Evolutionary conservation across 441 rosid genomes (phyloP), one percentile per base, ranked within the genome.

Genomic region (Adansonia grandidieri): DNA sequence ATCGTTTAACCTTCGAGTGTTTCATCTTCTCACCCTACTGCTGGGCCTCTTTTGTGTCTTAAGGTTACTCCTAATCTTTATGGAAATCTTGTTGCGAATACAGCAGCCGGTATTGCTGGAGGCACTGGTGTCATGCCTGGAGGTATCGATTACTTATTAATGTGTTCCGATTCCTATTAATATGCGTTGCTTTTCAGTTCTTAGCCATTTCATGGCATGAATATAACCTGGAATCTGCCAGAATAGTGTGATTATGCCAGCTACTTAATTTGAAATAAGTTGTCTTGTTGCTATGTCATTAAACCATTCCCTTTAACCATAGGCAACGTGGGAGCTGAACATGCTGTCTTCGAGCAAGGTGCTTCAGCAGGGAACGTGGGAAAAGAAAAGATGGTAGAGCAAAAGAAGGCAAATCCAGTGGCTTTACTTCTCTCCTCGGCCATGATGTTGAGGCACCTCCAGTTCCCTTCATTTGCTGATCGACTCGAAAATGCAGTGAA

Each of bases 81-180:
- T 20, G 99, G 99, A 24, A 96, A 94, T 86, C 91, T 96, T 9
- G 87, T 96, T 44, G 97, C 97, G 60, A 96, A 94, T 79, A 96
- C 99, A 20, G 98, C 96, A 9, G 99, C 99, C 58, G 98, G 98
- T 83, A 96, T 96, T 82, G 98, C 99, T 84, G 99, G 99, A 78
- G 99, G 99, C 78, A 94, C 98, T 17, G 97, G 99, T 78, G 92
- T 96, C 78, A 96, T 96, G 98, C 98, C 99, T 15, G 99, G 98
- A 96, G 99, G 99, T 96, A 94, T 57, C 22, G 44, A 50, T 32
- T 24, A 63, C 9, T 58, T 44, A n/a, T 45, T 67, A 71, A 8
- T 45, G 24, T 22, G 24, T 71, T 62, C 13, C 15, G 15, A 40
- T 45, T 53, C 70, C 3, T n/a, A 8, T 14, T 6, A 20, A 19